A percentile compares a stretch with the other conserved stretches of the same genome.
Evolutionary conservation across 805 yeast genomes (phyloP).

Genomic region (Schwanniomyces pseudopolymorphus): DNA sequence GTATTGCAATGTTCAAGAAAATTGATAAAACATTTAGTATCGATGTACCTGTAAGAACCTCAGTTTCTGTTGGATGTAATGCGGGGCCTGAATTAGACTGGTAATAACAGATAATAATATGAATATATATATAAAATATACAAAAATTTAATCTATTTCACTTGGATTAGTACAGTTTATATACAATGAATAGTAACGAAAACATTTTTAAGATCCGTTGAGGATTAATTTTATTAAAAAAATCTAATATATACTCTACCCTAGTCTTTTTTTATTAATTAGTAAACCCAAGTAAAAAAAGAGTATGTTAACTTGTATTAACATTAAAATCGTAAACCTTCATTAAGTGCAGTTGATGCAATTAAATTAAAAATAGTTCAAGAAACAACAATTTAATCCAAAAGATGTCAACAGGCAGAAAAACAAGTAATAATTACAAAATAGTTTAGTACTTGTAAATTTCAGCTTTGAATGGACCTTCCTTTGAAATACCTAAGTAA

Average conservation of each 20-base stretch:
- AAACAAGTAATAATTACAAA: not conserved
- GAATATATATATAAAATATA: too few species aligned
- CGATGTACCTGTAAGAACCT: too few species aligned
- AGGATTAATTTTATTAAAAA: slow-evolving; percentile 30
- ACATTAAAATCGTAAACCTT: slow-evolving; percentile 10
- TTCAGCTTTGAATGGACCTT: slow-evolving; percentile 98
- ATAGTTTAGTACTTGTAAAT: slow-evolving; percentile 85
- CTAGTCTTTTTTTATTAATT: slow-evolving; percentile 18
- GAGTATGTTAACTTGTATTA: not conserved
- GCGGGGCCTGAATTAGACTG: too few species aligned
- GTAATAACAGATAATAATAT: too few species aligned
- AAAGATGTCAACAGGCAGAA: slow-evolving; percentile 15
- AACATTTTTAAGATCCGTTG: slow-evolving; percentile 36
- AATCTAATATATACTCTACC: slow-evolving; percentile 26
- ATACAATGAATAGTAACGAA: too few species aligned
- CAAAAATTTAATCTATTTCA: too few species aligned
- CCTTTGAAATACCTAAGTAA: slow-evolving; percentile 85
- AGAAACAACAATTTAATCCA: slow-evolving; percentile 6
- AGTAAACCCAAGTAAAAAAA: slow-evolving; percentile 15
- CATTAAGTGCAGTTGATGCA: slow-evolving; percentile 51
- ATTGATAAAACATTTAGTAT: too few species aligned
- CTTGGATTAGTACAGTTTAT: too few species aligned
- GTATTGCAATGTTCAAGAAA: too few species aligned
- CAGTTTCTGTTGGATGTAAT: too few species aligned
- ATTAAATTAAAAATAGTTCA: slow-evolving; percentile 22